Evolutionary conservation across 2,329 filamentous ascomycete genomes (phyloP), one percentile per base, ranked within the genome.

Genomic region (Madurella mycetomatis): DNA sequence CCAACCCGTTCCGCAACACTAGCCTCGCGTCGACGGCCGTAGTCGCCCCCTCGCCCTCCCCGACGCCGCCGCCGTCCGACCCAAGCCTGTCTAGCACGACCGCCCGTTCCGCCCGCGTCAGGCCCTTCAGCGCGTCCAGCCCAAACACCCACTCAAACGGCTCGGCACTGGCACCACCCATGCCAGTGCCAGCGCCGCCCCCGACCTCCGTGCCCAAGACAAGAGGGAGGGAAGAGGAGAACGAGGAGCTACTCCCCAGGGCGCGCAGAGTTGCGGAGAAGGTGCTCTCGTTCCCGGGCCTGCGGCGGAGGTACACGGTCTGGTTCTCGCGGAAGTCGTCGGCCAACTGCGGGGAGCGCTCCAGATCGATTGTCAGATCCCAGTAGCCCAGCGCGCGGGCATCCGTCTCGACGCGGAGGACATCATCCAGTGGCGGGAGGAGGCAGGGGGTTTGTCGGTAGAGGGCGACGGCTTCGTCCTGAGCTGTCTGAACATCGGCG

Each of bases 281-380:
- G 9, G 82, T 79, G 8, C 78, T 80, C 61, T 88, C 86, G 60
- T 83, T 81, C 41, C 84, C 78, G 13, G 86, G 81, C 51, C 90
- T 83, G 15, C 87, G 79, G 16, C 87, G 82, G 4, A 96, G 83
- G 64, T 85, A 85, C 41, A 96, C 74, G 1, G 83, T 88, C 62
- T 95, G 90, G 25, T 85, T 85, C 17, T 77, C 75, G 11, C 73
- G 74, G 72, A 96, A 90, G 3, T 84, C 81, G 0, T 78, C 70
- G 4, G 81, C 74, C 47, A 94, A 81, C 0, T 75, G 70, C 0
- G 84, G 75, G 53, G 87, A 83, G 47, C 77, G 73, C 3, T 73
- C 74, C 59, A 96, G 90, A 66, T 94, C 85, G 4, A 96, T 76
- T 5, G 84, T 83, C 2, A 95, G 78, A 41, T 89, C 86, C 92